These are phyloP conservation scores for Nicotiana noctiflora DNA, from an alignment of 257 asterid species.

Conservation along the genomic window DNA sequence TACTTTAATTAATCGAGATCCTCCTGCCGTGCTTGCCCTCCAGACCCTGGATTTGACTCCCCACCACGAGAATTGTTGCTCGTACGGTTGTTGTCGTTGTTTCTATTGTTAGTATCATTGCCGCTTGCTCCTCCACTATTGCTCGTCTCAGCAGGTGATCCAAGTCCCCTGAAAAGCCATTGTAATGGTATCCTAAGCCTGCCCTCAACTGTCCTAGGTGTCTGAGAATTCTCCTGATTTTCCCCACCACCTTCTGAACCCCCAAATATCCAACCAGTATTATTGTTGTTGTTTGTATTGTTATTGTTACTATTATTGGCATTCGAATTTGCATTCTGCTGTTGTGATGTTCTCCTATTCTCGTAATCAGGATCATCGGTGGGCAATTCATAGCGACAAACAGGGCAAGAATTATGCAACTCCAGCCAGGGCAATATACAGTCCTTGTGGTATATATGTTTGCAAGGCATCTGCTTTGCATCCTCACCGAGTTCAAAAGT, in stretches of 20 bases:
- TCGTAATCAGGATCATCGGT: constrained; percentile 88
- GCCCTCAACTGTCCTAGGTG: constrained; percentile 53
- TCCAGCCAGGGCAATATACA: constrained; percentile 90
- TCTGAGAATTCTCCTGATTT: constrained; percentile 32
- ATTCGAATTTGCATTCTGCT: constrained; percentile 1
- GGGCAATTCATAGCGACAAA: constrained; percentile 81
- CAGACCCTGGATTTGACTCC: constrained; percentile 30
- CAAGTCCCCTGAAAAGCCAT: constrained; percentile 51
- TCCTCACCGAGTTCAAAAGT: constrained; percentile 53
- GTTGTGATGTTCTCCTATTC: constrained; percentile 36
- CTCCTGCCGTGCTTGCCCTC: constrained; percentile 59
- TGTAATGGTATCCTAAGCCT: constrained; percentile 68
- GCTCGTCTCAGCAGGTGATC: constrained; percentile 64
- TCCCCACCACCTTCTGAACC: constrained; percentile 29
- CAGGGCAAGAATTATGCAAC: constrained; percentile 88
- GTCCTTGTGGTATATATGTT: constrained; percentile 77
- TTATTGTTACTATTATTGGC: constrained; percentile 12
- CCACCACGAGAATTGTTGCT: constrained; percentile 16
- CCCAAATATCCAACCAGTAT: constrained; percentile 25
- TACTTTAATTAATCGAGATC: constrained; percentile 49
- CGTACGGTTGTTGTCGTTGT: neutral
- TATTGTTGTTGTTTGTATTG: constrained; percentile 9
- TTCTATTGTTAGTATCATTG: constrained; percentile 10
- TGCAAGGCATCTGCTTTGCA: constrained; percentile 81
- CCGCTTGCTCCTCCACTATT: constrained; percentile 36